Evolutionary conservation across 2,329 filamentous ascomycete genomes (phyloP), one percentile per base, ranked within the genome.

Genomic region (Alternaria incomplexa): DNA sequence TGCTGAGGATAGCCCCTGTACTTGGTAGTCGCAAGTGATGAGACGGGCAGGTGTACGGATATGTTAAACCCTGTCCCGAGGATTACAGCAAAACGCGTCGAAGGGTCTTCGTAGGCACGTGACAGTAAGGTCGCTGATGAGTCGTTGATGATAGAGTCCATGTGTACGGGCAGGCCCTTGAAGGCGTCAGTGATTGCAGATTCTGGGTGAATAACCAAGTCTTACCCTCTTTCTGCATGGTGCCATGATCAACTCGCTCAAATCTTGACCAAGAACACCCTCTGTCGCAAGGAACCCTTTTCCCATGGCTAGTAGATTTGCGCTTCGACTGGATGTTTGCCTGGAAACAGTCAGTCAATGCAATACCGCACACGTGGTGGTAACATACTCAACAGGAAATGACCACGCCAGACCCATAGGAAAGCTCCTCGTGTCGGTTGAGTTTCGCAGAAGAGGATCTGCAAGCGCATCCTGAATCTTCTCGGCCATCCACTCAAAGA

Each of bases 401-500:
- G 88, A 89, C 88, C 88, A 90, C 3, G 88, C 86, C 65, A 90
- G 70, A 4, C 88, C 88, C 83, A 90, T 87, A 6, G 84, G 81
- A 58, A 90, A 77, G 11, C 80, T 81, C 17, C 77, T 78, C 46
- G 80, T 66, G 50, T 62, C 68, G 61, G 78, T 77, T 71, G 67
- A 80, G 74, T 56, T 79, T 53, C 79, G 75, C 68, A 71, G 80
- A 76, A 63, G 78, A 65, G 73, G 76, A 55, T 79, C 77, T 36
- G 72, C 76, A 51, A 90, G 78, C 76, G 86, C 86, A 9, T 84
- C 81, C 46, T 84, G 83, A 60, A 90, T 89, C 63, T 85, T 84
- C 51, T 82, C 81, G 6, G 88, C 88, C 85, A 90, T 89, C 88
- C 88, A 90, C 73, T 89, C 87, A 73, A 90, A 90, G 75, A 90